Conservation (phyloP, 2,329 filamentous ascomycete species). For the Fusarium veterinarium region DNA sequence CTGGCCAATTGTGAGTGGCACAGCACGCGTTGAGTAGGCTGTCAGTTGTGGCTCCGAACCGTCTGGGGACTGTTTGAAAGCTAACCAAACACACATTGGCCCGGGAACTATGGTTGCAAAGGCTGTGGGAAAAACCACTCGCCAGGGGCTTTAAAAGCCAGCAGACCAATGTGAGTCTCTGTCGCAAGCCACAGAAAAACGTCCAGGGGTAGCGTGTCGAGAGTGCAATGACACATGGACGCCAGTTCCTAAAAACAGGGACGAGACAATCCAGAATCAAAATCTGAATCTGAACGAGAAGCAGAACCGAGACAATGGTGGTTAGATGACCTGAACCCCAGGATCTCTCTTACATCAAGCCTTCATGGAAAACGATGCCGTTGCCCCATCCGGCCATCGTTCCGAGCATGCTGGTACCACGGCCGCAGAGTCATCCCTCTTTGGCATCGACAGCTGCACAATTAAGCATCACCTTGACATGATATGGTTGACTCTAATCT, state of each 20-base stretch:
- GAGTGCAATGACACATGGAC: conserved; percentile 1
- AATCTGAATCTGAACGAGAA: conserved; percentile 16
- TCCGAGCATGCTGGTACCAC: conserved; percentile 33
- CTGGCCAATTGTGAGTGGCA: conserved; percentile 17
- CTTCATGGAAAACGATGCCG: conserved; percentile 3
- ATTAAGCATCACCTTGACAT: conserved; percentile 31
- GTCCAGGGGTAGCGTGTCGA: conserved; percentile 18
- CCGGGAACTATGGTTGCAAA: conserved; percentile 34
- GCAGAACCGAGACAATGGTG: conserved; percentile 22
- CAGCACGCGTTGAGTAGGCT: conserved; percentile 17
- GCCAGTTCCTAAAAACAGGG: conserved; percentile 12
- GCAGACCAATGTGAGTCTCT: conserved; percentile 20
- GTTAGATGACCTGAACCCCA: conserved; percentile 2
- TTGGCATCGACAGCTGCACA: conserved; percentile 7
- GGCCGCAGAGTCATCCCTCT: conserved; percentile 4
- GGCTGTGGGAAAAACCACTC: conserved; percentile 21
- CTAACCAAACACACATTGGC: conserved; percentile 41
- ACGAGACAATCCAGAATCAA: conserved; percentile 9
- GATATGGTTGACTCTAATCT: conserved; percentile 36
- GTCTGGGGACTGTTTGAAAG: conserved; percentile 15
- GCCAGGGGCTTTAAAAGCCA: conserved; percentile 24
- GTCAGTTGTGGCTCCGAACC: conserved; percentile 42
- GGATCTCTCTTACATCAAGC: conserved; percentile 4
- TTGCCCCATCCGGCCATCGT: conserved; percentile 31
- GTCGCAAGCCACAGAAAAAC: conserved; percentile 27